Evolutionary conservation across 768 basidiomycete species (phyloP), one percentile per base, ranked within the genome.

Genomic region (Kwoniella newhampshirensis): DNA sequence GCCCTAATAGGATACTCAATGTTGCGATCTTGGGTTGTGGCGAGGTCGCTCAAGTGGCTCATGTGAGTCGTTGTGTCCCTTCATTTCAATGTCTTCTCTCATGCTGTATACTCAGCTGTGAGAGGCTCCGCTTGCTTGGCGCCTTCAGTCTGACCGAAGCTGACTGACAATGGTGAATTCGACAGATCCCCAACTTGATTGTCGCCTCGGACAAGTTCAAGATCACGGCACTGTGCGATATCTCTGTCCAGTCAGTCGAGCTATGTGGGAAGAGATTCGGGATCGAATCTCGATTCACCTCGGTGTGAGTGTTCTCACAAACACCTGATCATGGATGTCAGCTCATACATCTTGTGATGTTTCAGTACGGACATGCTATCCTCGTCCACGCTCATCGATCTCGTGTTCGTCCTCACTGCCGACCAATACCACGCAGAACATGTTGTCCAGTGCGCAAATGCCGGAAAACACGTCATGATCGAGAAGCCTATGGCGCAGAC

Each of bases 401-500:
- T 70, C 2, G 66, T 70, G 11, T 54, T 70, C 36, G 57, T 70
- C 47, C 49, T 65, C 36, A 60, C 60, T 0, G 53, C 59, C 7
- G 61, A 67, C 40, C 49, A 57, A 42, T 62, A 47, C 43, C 68
- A 72, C 51, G 67, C 63, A 6, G 53, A 52, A 26, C 56, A 69
- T 21, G 57, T 64, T 23, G 57, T 67, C 37, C 57, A 43, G 25
- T 60, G 59, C 32, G 53, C 55, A 12, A 37, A 61, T 13, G 62
- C 62, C 17, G 52, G 60, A 1, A 75, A 75, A 54, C 64, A 66
- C 36, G 64, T 75, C 26, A 56, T 75, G 37, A 63, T 75, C 51
- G 74, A 75, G 57, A 75, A 75, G 49, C 74, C 74, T 2, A 71
- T 73, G 67, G 57, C 60, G 1, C 54, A 73, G 35, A 69, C 69